Evolutionary conservation across 2,329 filamentous ascomycete genomes (phyloP), one percentile per base, ranked within the genome.

Genomic region (Apiospora rasikravindrae): DNA sequence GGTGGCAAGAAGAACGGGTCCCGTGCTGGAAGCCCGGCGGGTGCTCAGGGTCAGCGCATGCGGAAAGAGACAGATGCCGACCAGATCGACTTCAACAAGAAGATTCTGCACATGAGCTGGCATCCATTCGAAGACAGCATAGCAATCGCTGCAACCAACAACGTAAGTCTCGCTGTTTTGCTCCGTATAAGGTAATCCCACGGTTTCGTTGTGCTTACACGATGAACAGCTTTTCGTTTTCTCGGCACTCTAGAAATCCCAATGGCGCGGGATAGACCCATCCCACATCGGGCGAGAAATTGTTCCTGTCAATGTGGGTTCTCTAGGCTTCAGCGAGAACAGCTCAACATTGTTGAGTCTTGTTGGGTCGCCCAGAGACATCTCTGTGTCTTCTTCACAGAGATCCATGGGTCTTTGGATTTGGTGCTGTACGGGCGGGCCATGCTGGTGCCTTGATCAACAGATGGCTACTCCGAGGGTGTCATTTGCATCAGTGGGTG

Each of bases 51-150:
- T 72, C 94, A 96, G 81, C 90, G 96, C 78, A 98, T 99, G 96
- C 92, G 95, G 80, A 98, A 98, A 86, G 96, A 99, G 87, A 99
- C 96, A 70, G 96, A 99, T 83, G 96, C 96, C 72, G 96, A 99
- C 83, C 96, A 98, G 86, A 98, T 98, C 83, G 96, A 99, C 84
- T 99, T 98, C 85, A 98, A 98, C 89, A 99, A 98, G 90, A 99
- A 99, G 90, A 99, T 99, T 79, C 83, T 99, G 81, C 96, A 99
- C 83, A 99, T 99, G 96, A 98, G 96, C 86, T 99, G 96, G 96
- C 96, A 99, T 91, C 96, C 96, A 68, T 98, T 97, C 80, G 96
- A 99, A 85, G 96, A 99, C 86, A 98, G 96, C 86, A 99, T 99
- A 85, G 96, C 96, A 72, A 99, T 99, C 87, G 96, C 96, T 77